phyloP scores from a whole-genome alignment of 2,329 filamentous ascomycete species.

The Drechslerella stenobrocha region DNA sequence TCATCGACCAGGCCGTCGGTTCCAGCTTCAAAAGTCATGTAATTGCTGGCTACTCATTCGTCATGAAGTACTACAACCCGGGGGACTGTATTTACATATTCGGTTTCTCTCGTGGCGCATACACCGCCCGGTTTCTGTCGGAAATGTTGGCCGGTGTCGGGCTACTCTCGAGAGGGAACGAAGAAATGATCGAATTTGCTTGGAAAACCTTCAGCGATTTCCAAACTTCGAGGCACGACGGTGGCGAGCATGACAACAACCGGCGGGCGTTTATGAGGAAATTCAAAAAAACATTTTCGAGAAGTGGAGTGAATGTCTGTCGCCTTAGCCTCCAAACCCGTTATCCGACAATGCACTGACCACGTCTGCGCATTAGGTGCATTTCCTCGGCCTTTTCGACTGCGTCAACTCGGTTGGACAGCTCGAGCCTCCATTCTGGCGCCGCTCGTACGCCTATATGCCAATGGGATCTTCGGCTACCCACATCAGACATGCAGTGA shows the following conservation, averaged over 20 bases:
- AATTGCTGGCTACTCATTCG: conserved; percentile 61
- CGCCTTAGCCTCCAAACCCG: neutral
- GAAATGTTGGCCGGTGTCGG: conserved; percentile 61
- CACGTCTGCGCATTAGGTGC: conserved; percentile 53
- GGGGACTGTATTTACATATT: conserved; percentile 63
- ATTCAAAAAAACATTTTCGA: conserved; percentile 61
- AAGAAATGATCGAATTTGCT: conserved; percentile 62
- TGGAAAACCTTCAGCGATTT: conserved; percentile 55
- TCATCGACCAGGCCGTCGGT: conserved; percentile 58
- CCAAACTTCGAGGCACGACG: conserved; percentile 51
- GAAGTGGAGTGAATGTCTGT: conserved; percentile 57
- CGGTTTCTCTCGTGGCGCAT: conserved; percentile 62
- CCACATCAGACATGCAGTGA: conserved; percentile 61
- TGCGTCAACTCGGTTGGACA: conserved; percentile 60
- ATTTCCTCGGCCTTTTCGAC: conserved; percentile 64
- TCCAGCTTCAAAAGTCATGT: conserved; percentile 61
- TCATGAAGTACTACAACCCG: conserved; percentile 62
- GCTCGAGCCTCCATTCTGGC: conserved; percentile 55
- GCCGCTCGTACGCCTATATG: conserved; percentile 57
- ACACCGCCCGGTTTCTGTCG: conserved; percentile 62
- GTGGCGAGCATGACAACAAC: conserved; percentile 47
- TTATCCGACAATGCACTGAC: neutral
- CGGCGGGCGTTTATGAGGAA: conserved; percentile 51
- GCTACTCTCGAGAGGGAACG: conserved; percentile 61
- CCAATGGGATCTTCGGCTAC: conserved; percentile 58